Base-by-base conservation (phyloP, 495 filamentous ascomycete species). In the Neurospora tetrasperma region DNA sequence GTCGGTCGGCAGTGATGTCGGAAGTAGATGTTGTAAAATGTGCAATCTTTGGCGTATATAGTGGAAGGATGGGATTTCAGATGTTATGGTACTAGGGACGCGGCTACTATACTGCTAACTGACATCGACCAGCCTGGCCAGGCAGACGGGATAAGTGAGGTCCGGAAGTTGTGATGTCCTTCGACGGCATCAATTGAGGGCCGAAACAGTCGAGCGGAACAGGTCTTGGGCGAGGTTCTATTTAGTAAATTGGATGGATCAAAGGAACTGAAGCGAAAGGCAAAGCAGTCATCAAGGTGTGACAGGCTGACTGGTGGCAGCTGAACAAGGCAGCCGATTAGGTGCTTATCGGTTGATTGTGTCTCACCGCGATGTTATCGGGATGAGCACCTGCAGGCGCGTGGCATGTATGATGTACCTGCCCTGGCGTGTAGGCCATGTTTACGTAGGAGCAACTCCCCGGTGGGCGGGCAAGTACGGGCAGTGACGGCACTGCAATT, bases 211-310 rank as follows among this genome's bases (percentile, higher is more conserved):
- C 44, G 23, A 31, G 54, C 54, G 54, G 27, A 62, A 62, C 27
- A 12, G 20, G 23, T 59, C 48, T 23, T 16, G 16, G 54, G 27
- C 14, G 23, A 62, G 16, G 54, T 62, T 62, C 23, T 35, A 62
- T 62, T 31, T 62, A 16, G 54, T 31, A 35, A 31, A 35, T 62
- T 35, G 12, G 54, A 62, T 35, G 54, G 54, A 62, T 62, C 54
- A 35, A 31, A 35, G 23, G 27, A 31, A 31, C 2, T 31, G 54
- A 62, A 62, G 54, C 54, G 54, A 62, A 35, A 62, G 54, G 54
- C 54, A 35, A 62, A 62, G 27, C 40, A 42, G 35, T 70, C 69
- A 70, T 70, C 69, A 70, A 70, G 69, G 40, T 71, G 69, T 62
- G 69, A 35, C 38, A 43, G 69, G 69, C 16, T 20, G 69, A 41